Evolutionary conservation across 2,329 filamentous ascomycete genomes (phyloP).

Genomic region (Xylariaceae sp.): DNA sequence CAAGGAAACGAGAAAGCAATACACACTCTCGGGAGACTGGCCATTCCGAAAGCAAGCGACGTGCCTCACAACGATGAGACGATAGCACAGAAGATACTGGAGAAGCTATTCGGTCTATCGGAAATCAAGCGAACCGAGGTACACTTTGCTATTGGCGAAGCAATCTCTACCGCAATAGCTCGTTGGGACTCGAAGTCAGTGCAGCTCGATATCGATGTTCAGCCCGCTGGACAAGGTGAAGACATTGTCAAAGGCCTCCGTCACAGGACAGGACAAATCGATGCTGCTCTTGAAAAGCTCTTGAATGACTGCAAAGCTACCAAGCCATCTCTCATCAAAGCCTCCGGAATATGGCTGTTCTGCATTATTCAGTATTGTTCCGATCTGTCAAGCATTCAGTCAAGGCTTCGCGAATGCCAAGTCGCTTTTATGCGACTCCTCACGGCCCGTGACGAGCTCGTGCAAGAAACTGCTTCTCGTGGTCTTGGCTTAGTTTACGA

Average conservation of each 20-base stretch:
- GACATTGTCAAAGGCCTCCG: slow-evolving; percentile 30
- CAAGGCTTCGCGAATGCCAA: slow-evolving; percentile 71
- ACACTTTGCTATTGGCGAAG: slow-evolving; percentile 87
- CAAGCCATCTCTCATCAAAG: slow-evolving; percentile 85
- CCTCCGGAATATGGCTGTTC: slow-evolving; percentile 91
- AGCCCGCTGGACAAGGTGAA: slow-evolving; percentile 41
- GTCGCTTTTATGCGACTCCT: slow-evolving; percentile 82
- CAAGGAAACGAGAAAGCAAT: slow-evolving; percentile 71
- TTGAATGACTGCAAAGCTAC: slow-evolving; percentile 73
- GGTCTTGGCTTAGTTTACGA: slow-evolving; percentile 92
- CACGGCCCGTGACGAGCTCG: slow-evolving; percentile 82
- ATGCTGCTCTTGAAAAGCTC: slow-evolving; percentile 62
- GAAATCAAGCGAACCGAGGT: slow-evolving; percentile 81
- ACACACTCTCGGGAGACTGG: slow-evolving; percentile 69
- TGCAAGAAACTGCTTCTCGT: slow-evolving; percentile 90
- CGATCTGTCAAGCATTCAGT: slow-evolving; percentile 67
- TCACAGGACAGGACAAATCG: slow-evolving; percentile 41
- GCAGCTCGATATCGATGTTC: slow-evolving; percentile 69
- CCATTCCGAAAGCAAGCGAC: slow-evolving; percentile 47
- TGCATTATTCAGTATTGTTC: slow-evolving; percentile 88
- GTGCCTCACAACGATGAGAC: slow-evolving; percentile 32
- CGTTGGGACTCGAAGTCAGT: slow-evolving; percentile 83
- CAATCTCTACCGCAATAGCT: slow-evolving; percentile 68
- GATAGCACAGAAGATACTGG: slow-evolving; percentile 52
- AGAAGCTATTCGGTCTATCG: slow-evolving; percentile 68